These are phyloP conservation scores for Lindgomyces ingoldianus DNA, from an alignment of 495 filamentous ascomycete species.

Conservation along the genomic window DNA sequence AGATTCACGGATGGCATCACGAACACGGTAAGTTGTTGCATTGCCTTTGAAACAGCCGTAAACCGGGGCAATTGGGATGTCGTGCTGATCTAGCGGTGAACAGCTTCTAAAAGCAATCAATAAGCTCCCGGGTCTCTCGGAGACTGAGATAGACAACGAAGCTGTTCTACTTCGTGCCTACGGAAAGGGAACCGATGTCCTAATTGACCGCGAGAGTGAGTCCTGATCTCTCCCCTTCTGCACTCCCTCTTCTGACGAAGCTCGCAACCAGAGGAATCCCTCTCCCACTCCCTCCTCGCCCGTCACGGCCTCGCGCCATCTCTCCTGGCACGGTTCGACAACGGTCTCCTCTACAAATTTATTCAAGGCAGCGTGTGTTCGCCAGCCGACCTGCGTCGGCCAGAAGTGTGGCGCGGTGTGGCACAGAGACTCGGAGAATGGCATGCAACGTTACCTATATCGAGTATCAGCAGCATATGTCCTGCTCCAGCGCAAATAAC, in stretches of 20 bases:
- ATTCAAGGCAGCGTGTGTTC: conserved; percentile 77
- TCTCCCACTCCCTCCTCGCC: conserved; percentile 73
- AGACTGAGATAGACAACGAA: conserved; percentile 78
- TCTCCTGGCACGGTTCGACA: conserved; percentile 89
- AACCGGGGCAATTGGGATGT: background rate
- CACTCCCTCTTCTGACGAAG: conserved; percentile 4
- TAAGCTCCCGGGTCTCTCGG: conserved; percentile 69
- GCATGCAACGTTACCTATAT: conserved; percentile 75
- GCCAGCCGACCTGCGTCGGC: conserved; percentile 70
- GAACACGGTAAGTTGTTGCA: conserved; percentile 69
- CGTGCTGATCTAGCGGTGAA: conserved; percentile 19
- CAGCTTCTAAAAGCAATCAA: conserved; percentile 86
- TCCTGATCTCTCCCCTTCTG: conserved; percentile 22
- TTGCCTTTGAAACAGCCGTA: background rate
- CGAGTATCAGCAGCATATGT: conserved; percentile 41
- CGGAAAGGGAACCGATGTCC: conserved; percentile 87
- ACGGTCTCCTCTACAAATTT: conserved; percentile 93
- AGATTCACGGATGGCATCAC: conserved; percentile 98
- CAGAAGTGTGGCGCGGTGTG: conserved; percentile 76
- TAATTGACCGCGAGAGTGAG: conserved; percentile 95
- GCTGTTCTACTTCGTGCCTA: conserved; percentile 92
- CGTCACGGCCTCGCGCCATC: conserved; percentile 77
- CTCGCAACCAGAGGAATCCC: conserved; percentile 62
- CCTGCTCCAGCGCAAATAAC: conserved; percentile 9
- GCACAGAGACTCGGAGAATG: conserved; percentile 84